These are phyloP conservation scores for Candida xiaguanensis DNA, from an alignment of 805 yeast species.

Conservation along the genomic window DNA sequence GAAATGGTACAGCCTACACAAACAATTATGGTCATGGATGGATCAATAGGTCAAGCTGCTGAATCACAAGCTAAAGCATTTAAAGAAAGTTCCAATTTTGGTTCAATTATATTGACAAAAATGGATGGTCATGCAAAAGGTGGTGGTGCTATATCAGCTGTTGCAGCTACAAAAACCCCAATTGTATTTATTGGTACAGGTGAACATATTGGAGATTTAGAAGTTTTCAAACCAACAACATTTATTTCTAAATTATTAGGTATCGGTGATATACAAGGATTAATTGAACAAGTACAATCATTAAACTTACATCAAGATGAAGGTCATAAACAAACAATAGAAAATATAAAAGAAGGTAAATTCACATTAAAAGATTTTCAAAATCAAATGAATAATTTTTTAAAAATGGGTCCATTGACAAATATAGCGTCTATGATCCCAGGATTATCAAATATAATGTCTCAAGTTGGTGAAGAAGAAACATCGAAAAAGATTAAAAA, in stretches of 20 bases:
- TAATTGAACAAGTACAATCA: conserved; percentile 90
- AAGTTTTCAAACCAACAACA: conserved; percentile 82
- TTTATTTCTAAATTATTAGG: conserved; percentile 91
- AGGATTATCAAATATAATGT: conserved; percentile 78
- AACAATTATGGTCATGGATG: conserved; percentile 96
- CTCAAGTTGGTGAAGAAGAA: conserved; percentile 88
- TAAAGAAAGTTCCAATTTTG: conserved; percentile 89
- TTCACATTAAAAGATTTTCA: conserved; percentile 89
- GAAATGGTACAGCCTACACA: conserved; percentile 89
- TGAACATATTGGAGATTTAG: conserved; percentile 92
- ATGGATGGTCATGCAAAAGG: conserved; percentile 99
- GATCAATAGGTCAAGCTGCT: conserved; percentile 97
- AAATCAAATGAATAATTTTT: conserved; percentile 88
- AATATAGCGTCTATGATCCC: conserved; percentile 96
- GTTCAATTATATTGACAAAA: conserved; percentile 90
- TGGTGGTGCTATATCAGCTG: conserved; percentile 99
- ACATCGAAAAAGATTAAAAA: conserved; percentile 77
- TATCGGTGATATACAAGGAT: conserved; percentile 90
- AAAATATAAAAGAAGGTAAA: conserved; percentile 91
- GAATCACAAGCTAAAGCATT: conserved; percentile 92
- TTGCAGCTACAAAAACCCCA: conserved; percentile 95
- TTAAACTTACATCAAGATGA: conserved; percentile 60
- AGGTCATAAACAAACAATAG: conserved; percentile 86
- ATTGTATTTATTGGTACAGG: conserved; percentile 97
- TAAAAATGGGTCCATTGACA: conserved; percentile 95